Conservation (phyloP, 2,329 filamentous ascomycete species). For the Clarireedia hainanense region DNA sequence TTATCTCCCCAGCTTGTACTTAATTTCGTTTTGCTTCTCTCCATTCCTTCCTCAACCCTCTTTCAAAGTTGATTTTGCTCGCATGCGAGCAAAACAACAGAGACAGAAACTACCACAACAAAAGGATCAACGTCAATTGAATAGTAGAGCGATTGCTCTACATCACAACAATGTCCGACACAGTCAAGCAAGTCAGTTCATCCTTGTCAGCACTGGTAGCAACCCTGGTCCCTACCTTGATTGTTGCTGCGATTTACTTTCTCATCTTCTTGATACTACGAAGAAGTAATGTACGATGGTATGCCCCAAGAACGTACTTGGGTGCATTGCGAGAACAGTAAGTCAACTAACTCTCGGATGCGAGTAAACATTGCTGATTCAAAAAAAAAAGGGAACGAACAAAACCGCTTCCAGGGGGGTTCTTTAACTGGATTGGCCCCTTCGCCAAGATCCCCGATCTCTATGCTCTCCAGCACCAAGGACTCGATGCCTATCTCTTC, state of each 20-base stretch:
- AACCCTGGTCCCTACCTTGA: conserved; percentile 38
- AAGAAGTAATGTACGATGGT: conserved; percentile 39
- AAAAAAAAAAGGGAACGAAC: conserved; percentile 42
- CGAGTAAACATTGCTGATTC: conserved; percentile 10
- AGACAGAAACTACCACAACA: neutral
- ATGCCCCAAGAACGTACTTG: conserved; percentile 48
- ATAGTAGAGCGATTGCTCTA: neutral
- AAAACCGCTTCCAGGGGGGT: conserved; percentile 49
- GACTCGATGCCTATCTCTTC: conserved; percentile 85
- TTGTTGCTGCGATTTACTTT: conserved; percentile 38
- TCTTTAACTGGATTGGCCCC: conserved; percentile 58
- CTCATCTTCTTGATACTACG: conserved; percentile 42
- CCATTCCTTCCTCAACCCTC: neutral
- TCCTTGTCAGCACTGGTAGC: conserved; percentile 36
- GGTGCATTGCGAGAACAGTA: conserved; percentile 39
- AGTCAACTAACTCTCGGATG: conserved; percentile 1
- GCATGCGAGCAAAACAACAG: neutral
- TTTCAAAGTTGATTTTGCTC: neutral
- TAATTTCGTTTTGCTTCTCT: neutral
- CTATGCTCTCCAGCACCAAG: conserved; percentile 81
- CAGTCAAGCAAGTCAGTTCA: conserved; percentile 2
- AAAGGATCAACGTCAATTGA: neutral
- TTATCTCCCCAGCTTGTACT: neutral
- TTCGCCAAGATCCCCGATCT: conserved; percentile 66
- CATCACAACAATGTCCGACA: neutral